Evolutionary conservation across 2,329 filamentous ascomycete genomes (phyloP).

Genomic region (Neonectria sp.): DNA sequence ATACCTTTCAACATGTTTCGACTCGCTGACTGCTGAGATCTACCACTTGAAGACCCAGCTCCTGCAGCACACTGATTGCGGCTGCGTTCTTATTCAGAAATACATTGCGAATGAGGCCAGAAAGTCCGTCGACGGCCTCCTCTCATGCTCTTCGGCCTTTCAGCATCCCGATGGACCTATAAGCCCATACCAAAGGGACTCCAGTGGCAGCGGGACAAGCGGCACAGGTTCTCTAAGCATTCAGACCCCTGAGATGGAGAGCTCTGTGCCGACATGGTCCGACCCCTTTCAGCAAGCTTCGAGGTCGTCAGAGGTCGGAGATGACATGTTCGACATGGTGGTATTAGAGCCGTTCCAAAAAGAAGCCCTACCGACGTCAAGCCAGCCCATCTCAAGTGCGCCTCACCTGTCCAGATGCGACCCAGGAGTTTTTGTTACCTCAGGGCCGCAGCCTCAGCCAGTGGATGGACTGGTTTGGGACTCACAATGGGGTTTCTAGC

Average conservation of each 20-base stretch:
- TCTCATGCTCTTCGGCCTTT: slow-evolving; percentile 36
- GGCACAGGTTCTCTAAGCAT: slow-evolving; percentile 44
- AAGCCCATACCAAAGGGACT: slow-evolving; percentile 40
- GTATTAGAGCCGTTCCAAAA: slow-evolving; percentile 34
- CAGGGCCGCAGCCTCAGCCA: slow-evolving; percentile 11
- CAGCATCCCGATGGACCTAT: slow-evolving; percentile 29
- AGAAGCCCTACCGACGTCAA: slow-evolving; percentile 4
- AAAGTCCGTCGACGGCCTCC: slow-evolving; percentile 47
- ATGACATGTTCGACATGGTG: slow-evolving; percentile 44
- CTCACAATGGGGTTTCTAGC: slow-evolving; percentile 40
- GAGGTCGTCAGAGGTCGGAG: slow-evolving; percentile 37
- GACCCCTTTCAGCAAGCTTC: slow-evolving; percentile 41
- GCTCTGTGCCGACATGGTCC: slow-evolving; percentile 39
- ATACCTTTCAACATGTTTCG: slow-evolving; percentile 46
- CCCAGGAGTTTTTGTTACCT: slow-evolving; percentile 2
- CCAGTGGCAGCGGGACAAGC: slow-evolving; percentile 44
- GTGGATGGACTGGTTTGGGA: slow-evolving; percentile 31
- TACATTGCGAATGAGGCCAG: slow-evolving; percentile 52
- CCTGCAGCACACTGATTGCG: slow-evolving; percentile 50
- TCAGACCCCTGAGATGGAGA: slow-evolving; percentile 42
- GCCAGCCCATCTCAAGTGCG: slow-evolving; percentile 12
- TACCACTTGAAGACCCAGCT: slow-evolving; percentile 51
- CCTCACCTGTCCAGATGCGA: slow-evolving; percentile 7
- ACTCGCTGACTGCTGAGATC: slow-evolving; percentile 48
- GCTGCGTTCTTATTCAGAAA: slow-evolving; percentile 50